phyloP scores from a whole-genome alignment of 169 alveolate genomes.

The Plasmodium billcollinsi region DNA sequence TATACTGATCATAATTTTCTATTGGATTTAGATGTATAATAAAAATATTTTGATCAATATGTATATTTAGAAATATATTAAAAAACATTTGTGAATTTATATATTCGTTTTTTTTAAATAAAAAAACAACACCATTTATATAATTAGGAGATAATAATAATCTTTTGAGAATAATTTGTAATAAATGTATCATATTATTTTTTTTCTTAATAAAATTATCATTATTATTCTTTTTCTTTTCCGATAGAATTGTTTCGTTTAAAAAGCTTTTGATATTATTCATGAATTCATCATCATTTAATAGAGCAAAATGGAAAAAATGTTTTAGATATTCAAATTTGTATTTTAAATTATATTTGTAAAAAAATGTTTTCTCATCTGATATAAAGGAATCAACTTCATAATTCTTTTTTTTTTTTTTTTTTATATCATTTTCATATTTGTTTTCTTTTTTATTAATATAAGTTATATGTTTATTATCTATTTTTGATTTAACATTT shows the following conservation, averaged over 20 bases:
- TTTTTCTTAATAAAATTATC: conserved; percentile 51
- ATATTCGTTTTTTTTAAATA: conserved; percentile 60
- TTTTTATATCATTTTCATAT: not conserved
- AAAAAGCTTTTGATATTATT: conserved; percentile 28
- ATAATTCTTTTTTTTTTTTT: conserved; percentile 3
- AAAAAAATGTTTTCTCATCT: conserved; percentile 41
- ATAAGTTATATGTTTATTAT: conserved; percentile 40
- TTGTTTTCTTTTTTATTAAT: conserved; percentile 17
- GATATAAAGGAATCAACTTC: not conserved
- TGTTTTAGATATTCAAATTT: conserved; percentile 33
- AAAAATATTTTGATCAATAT: conserved; percentile 26
- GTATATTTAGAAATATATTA: conserved; percentile 13
- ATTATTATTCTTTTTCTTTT: conserved; percentile 32
- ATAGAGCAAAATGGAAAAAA: conserved; percentile 56
- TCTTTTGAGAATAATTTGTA: conserved; percentile 39
- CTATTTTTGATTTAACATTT: conserved; percentile 48
- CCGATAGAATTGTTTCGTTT: conserved; percentile 20
- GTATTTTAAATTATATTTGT: conserved; percentile 47
- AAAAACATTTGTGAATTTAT: conserved; percentile 53
- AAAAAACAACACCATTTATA: conserved; percentile 53
- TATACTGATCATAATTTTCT: conserved; percentile 29
- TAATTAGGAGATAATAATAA: conserved; percentile 45
- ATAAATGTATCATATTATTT: conserved; percentile 13
- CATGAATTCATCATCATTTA: conserved; percentile 56
- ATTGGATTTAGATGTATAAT: conserved; percentile 52